Base-by-base conservation (phyloP, 192 early-diverging fungal species). In the Radiomyces spectabilis region DNA sequence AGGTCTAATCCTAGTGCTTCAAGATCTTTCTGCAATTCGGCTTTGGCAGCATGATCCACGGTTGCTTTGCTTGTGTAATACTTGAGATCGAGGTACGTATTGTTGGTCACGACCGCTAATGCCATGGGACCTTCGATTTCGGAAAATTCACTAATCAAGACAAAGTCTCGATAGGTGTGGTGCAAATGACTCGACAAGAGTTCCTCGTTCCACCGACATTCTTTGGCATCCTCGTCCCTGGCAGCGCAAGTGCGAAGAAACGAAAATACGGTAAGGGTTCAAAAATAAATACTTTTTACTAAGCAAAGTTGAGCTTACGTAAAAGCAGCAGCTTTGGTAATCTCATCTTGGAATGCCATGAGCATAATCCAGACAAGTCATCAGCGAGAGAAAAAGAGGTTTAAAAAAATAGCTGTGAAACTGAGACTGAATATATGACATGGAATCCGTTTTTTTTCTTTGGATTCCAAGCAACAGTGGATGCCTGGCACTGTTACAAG, bases 131-230 rank as follows among this genome's bases (percentile, higher is more conserved):
- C 75, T 42, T 77, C 72, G 25, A 77, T 26, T 41, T 77, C 75
- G 42, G 75, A 77, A 51, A 77, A 77, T 39, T 77, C 75, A 27
- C 69, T 72, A 9, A 77, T 64, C 9, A 77, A 66, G 2, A 77
- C 75, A 69, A 77, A 77, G 41, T 77, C 75, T 24, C 63, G 63
- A 12, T 66, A 62, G 41, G 24, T 43, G 2, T 57, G 16, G 18
- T 39, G 34, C 15, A 44, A 21, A 1, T 37, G 34, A 31, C 26
- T 25, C 12, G 37, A 31, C 19, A 62, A 48, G 7, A 62, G 44
- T 35, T 62, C 41, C 32, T 55, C 29, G 32, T 52, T 62, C 60
- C 60, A 62, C 60, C 60, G 55, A 31, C 60, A 62, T 7, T 59
- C n/a, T 6, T 29, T 19, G 3, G 31, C 25, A 25, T 39, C 19